These are phyloP conservation scores for Cetraspora pellucida DNA, from an alignment of 192 early-diverging fungal species.

Conservation along the genomic window DNA sequence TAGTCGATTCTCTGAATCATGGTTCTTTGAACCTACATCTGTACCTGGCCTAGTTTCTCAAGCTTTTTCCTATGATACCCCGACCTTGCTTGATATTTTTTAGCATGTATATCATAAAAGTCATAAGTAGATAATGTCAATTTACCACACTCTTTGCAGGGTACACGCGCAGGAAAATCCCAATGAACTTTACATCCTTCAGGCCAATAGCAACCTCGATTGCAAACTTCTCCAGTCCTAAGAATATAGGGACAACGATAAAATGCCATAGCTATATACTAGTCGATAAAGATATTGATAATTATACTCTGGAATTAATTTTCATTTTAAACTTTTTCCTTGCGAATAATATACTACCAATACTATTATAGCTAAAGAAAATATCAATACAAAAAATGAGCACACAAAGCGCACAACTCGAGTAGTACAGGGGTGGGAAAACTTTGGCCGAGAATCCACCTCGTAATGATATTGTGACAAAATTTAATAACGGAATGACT, in stretches of 20 bases:
- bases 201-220: conserved; percentile 7
- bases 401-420: neutral
- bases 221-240: neutral
- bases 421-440: neutral
- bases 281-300: neutral
- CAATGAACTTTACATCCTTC: conserved; percentile 11
- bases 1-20: too few relatives aligned
- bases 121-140: neutral
- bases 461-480: too few relatives aligned
- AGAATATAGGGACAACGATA: conserved; percentile 10
- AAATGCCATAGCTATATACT: conserved; percentile 10
- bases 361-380: too few relatives aligned
- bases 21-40: too few relatives aligned
- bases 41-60: neutral
- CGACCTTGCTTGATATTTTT: neutral
- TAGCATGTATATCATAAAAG: neutral
- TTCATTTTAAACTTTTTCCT: conserved; percentile 24
- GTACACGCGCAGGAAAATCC: neutral
- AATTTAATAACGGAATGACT: too few relatives aligned
- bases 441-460: neutral
- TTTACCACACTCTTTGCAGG: conserved; percentile 5
- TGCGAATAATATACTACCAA: neutral
- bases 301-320: conserved; percentile 17
- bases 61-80: neutral
- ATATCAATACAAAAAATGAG: neutral